Base-by-base conservation (phyloP, 192 early-diverging fungal genomes). In the Backusella morwellensis region DNA sequence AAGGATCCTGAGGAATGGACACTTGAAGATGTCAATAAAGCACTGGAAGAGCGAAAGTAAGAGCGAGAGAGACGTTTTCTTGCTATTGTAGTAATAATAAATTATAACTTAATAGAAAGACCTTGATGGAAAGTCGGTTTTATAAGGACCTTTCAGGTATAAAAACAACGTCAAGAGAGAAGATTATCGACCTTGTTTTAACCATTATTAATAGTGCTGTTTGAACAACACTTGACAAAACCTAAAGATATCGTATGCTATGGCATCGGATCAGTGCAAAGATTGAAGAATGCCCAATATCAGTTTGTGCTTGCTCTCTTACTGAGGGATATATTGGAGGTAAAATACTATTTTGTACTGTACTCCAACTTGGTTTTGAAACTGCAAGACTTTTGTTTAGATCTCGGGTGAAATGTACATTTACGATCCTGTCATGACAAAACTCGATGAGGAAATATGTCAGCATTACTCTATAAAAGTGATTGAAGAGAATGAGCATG, bases 261-360 rank as follows among this genome's bases (percentile, higher is more conserved):
- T 67, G 82, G 82, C 3, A 72, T 83, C 41, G 82, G 82, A 12
- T 83, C 82, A 6, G 78, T 83, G 42, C 78, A 83, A 50, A 72
- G 77, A 40, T 80, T 77, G 9, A 79, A 72, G 32, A 77, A 66
- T 72, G 82, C 82, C 12, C 74, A 78, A 72, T 83, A 77, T 52
- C 82, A 83, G 71, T 83, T 83, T 75, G 54, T 77, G 34, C 44
- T 83, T 14, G 74, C 67, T 3, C 38, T 83, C 3, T 29, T 80
- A 7, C 52, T 83, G 11, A 34, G 73, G 40, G 73, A 77, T 19
- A 26, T 75, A 12, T 69, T 83, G 50, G 75, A 80, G 73, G 82
- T 79, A 77, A 50, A 35, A 26, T 1, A 1, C 5, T 19, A 7
- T 50, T n/a, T 44, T 44, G 42, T 44, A 3, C 12, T 50, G 15